Evolutionary conservation across 805 yeast species (phyloP), one percentile per base, ranked within the genome.

Genomic region (Candida palmyrensis): DNA sequence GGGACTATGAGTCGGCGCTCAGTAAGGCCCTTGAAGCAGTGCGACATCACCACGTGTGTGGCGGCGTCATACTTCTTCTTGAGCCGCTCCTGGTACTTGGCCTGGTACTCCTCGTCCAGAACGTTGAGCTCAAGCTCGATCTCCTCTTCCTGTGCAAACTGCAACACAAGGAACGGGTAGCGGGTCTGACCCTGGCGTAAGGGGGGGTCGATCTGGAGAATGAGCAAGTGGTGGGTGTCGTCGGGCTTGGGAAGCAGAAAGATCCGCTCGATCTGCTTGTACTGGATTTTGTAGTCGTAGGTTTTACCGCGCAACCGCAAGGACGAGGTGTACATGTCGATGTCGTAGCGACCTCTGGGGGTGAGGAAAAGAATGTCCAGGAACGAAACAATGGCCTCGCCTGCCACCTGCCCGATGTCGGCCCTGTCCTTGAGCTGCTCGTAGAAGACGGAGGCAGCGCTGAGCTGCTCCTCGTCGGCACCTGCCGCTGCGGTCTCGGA

Each of bases 291-390:
- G 71, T 92, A 94, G 57, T 92, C 98, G 62, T 92, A 92, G 2
- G 97, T 92, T 61, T 90, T 92, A 56, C 99, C 99, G 50, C 98
- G 79, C 33, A 92, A 71, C 53, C 97, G 79, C 59, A 92, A 75
- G 32, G 92, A 83, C 19, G 77, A 75, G 22, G 85, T 79, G 60
- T 85, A 92, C 79, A 92, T 82, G 59, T 90, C 97, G 48, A 92
- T 83, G 57, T 92, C 97, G 57, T 89, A 92, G 59, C 98, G 90
- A 44, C 98, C 98, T 73, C 98, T 81, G 49, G 98, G 98, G 1
- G 97, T 92, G 38, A 92, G 76, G 71, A 92, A 87, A 54, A 90
- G 71, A 3, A 89, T 78, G 49, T 90, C 97, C 32, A 83, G 76
- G 63, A 90, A 89, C 5, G 97, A 83, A 4, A 87, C 96, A 55